Conservation (phyloP, 2,329 filamentous ascomycete genomes). For the Diaporthe longicolla region DNA sequence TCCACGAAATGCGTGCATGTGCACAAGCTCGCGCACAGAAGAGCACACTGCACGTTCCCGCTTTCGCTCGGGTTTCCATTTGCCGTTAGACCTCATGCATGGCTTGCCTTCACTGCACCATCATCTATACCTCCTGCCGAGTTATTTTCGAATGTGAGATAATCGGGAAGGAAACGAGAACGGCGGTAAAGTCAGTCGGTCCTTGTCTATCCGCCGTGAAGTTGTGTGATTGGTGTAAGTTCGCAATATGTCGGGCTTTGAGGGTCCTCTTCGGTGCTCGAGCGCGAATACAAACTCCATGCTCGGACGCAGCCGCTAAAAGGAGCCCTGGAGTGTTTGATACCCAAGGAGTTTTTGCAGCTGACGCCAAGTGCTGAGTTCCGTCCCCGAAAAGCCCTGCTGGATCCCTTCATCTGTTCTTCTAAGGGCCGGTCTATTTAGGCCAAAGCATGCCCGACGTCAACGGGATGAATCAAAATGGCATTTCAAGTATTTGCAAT, state of each 20-base stretch:
- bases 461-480: not conserved
- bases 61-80: not conserved
- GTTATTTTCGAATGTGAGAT: not conserved
- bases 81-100: not conserved
- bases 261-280: not conserved
- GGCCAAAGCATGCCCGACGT: not conserved
- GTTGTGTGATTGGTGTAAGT: not conserved
- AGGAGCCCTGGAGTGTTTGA: not conserved
- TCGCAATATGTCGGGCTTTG: not conserved
- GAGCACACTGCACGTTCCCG: not conserved
- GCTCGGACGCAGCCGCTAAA: not conserved
- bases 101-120: not conserved
- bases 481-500: not conserved
- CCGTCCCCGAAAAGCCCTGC: not conserved
- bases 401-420: conserved; percentile 2
- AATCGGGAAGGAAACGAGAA: not conserved
- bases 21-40: not conserved
- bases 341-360: not conserved
- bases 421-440: not conserved
- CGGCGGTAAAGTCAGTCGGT: not conserved
- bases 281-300: conserved; percentile 15
- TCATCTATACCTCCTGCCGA: too few species aligned
- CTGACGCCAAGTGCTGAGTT: not conserved
- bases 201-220: not conserved
- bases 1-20: not conserved